Base-by-base conservation (phyloP, 2,329 filamentous ascomycete genomes). In the Cryphonectria carpinicola region DNA sequence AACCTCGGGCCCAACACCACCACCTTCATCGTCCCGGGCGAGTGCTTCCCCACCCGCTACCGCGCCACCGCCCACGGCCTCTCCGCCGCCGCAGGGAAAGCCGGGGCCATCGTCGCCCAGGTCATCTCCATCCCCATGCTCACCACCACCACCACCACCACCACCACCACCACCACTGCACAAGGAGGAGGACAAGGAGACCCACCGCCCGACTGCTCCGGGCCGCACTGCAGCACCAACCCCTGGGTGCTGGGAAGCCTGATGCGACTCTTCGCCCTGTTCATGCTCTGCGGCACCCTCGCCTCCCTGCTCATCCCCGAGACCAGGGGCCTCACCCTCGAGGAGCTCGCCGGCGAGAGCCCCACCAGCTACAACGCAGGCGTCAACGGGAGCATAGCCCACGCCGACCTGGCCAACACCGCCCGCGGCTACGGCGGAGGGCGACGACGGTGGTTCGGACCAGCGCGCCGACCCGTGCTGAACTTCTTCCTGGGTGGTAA, bases 211-310 rank as follows among this genome's bases (percentile, higher is more conserved):
- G 79, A 82, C 22, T 87, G 86, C 71, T 81, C 83, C 28, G 86
- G 86, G 0, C 84, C 80, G 25, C 25, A 19, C 1, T 88, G 86
- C 74, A 82, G 83, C 37, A 39, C 8, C 37, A 39, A 39, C 1
- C 84, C 86, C 0, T 92, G 90, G 87, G 85, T 95, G 68, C 85
- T 95, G 68, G 87, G 92, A 78, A 89, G 91, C 70, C 87, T 95
- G 52, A 90, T 95, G 83, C 86, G 93, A 78, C 91, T 94, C 52
- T 94, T 93, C 79, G 91, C 92, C 0, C 84, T 93, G 13, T 94
- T 95, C 83, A 95, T 94, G 93, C 84, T 95, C 7, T 86, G 87
- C 66, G 93, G 93, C 49, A 87, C 88, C 63, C 80, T 93, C 63
- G 88, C 89, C 3, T 90, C 90, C 1, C 82, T 94, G 4, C 81